These are phyloP conservation scores for Petunia secreta DNA, from an alignment of 257 asterid genomes.

Conservation along the genomic window DNA sequence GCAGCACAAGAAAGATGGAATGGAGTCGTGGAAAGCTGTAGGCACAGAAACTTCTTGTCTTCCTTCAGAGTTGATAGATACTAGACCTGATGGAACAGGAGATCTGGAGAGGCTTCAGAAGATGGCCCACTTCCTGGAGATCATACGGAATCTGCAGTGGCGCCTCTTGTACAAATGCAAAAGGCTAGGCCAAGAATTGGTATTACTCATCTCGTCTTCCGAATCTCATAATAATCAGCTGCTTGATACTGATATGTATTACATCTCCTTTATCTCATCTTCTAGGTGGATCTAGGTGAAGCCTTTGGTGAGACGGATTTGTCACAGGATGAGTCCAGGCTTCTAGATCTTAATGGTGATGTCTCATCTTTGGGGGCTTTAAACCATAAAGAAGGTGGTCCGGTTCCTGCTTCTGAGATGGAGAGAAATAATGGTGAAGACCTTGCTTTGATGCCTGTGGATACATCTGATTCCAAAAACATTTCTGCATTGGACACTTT, in stretches of 20 bases:
- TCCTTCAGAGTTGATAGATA: constrained; percentile 45
- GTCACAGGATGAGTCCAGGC: constrained; percentile 58
- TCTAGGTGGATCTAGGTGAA: constrained; percentile 60
- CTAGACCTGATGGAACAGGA: constrained; percentile 45
- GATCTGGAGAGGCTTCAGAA: constrained; percentile 58
- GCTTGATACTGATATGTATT: constrained; percentile 16
- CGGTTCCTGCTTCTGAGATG: constrained; percentile 49
- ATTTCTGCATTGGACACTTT: constrained; percentile 40
- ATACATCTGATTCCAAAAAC: constrained; percentile 40
- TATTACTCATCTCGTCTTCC: constrained; percentile 38
- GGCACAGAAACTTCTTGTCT: constrained; percentile 39
- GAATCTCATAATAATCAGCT: constrained; percentile 29
- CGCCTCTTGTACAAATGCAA: constrained; percentile 59
- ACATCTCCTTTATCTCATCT: constrained; percentile 28
- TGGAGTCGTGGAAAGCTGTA: constrained; percentile 46
- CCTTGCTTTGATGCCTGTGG: constrained; percentile 70
- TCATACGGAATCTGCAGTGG: constrained; percentile 76
- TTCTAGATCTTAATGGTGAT: constrained; percentile 51
- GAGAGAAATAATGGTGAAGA: constrained; percentile 48
- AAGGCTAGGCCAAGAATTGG: constrained; percentile 71
- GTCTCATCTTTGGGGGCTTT: constrained; percentile 45
- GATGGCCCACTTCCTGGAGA: constrained; percentile 77
- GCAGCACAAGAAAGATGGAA: constrained; percentile 61
- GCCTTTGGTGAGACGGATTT: constrained; percentile 43
- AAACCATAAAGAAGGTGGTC: constrained; percentile 40